A percentile compares a stretch with the other conserved stretches of the same genome.
Evolutionary conservation across 306 rosid species (phyloP).

Genomic region (Rosa rugosa): DNA sequence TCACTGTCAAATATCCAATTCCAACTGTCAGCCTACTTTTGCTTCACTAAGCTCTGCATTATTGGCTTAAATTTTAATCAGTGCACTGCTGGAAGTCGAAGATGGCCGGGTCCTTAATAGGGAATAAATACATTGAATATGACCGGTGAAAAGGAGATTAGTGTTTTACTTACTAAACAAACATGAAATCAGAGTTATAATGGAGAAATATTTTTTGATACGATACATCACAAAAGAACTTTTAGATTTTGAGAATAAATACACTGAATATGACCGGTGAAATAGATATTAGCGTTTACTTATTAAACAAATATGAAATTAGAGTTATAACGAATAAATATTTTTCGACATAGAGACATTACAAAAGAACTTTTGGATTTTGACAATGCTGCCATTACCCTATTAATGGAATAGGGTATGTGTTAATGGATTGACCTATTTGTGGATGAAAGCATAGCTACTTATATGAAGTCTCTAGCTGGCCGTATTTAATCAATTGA

Average conservation of each 20-base stretch:
- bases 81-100: not conserved
- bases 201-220: too few species aligned
- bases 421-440: not conserved
- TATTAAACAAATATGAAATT: not conserved
- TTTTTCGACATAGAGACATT: too few species aligned
- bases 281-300: not conserved
- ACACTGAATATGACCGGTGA: not conserved
- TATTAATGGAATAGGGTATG: not conserved
- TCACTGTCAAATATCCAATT: not conserved
- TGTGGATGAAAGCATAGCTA: not conserved
- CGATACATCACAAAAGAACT: not conserved
- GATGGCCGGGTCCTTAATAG: not conserved
- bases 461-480: not conserved
- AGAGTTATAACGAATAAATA: too few species aligned
- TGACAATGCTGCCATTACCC: not conserved
- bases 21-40: not conserved
- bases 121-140: not conserved
- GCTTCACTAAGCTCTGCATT: not conserved
- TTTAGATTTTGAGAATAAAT: not conserved
- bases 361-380: not conserved
- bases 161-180: not conserved
- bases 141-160: not conserved
- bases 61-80: not conserved
- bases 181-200: not conserved
- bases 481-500: not conserved